phyloP scores from a whole-genome alignment of 1,284 basidiomycete genomes.

The Cryptococcus sp. region DNA sequence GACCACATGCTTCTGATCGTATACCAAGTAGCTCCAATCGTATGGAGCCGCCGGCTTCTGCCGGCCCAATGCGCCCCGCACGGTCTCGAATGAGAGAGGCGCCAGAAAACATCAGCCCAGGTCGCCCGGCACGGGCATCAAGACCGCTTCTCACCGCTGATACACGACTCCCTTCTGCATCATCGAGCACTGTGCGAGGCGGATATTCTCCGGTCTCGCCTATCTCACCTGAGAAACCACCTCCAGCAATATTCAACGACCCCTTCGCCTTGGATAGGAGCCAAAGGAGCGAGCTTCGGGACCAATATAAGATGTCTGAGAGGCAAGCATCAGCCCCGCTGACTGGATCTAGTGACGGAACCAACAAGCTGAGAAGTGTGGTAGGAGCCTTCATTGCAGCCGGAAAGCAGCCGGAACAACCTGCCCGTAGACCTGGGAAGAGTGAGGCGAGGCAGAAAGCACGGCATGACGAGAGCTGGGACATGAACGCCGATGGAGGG shows the following conservation, averaged over 20 bases:
- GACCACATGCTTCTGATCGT: neutral
- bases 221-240: slow-evolving; percentile 4
- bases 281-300: slow-evolving; percentile 33
- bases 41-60: slow-evolving; percentile 3
- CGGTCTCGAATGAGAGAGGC: slow-evolving; percentile 27
- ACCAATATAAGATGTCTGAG: neutral
- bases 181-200: slow-evolving; percentile 4
- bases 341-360: slow-evolving; percentile 17
- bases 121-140: neutral
- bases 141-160: slow-evolving; percentile 4
- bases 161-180: slow-evolving; percentile 10
- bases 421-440: slow-evolving; percentile 15
- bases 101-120: slow-evolving; percentile 9
- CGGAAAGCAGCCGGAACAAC: slow-evolving; percentile 13
- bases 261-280: slow-evolving; percentile 38
- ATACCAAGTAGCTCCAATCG: slow-evolving; percentile 5
- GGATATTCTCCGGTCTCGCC: slow-evolving; percentile 30
- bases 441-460: slow-evolving; percentile 17
- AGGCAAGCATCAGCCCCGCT: slow-evolving; percentile 22
- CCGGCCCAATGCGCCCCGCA: slow-evolving; percentile 29
- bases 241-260: slow-evolving; percentile 19
- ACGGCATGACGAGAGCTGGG: slow-evolving; percentile 21
- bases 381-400: slow-evolving; percentile 42
- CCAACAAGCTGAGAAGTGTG: slow-evolving; percentile 34
- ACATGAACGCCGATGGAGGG: slow-evolving; percentile 26